Percentiles rank a stretch among this genome's conserved stretches.
Conservation (phyloP, 75 land plant genomes). For the Chamaecyparis obtusa region DNA sequence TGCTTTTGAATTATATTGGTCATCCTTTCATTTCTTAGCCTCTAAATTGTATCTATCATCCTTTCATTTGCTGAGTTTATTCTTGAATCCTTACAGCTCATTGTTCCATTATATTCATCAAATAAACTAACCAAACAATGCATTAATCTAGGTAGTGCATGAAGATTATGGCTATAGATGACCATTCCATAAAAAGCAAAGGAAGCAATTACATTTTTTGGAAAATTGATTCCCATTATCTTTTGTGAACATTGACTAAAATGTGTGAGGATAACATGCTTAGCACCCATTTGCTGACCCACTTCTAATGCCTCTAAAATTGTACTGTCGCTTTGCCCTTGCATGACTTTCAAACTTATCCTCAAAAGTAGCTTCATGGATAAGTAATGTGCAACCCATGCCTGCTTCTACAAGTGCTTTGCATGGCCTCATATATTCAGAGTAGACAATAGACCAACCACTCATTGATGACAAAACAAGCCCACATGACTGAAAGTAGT, state of each 20-base stretch:
- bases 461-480: constrained; percentile 17
- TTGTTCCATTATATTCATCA: neutral
- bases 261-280: constrained; percentile 31
- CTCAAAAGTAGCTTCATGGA: constrained; percentile 40
- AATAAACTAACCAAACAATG: constrained; percentile 9
- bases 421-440: constrained; percentile 36
- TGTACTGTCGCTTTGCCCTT: constrained; percentile 24
- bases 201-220: constrained; percentile 5
- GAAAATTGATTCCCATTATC: constrained; percentile 24
- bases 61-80: constrained; percentile 1
- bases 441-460: constrained; percentile 33
- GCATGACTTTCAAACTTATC: constrained; percentile 24
- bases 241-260: constrained; percentile 37
- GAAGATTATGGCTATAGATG: neutral
- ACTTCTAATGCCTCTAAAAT: constrained; percentile 30
- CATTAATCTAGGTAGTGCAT: neutral
- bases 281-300: constrained; percentile 22
- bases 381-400: constrained; percentile 31
- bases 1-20: neutral
- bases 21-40: constrained; percentile 1
- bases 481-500: constrained; percentile 33
- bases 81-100: neutral
- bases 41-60: neutral
- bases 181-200: constrained; percentile 42
- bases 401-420: constrained; percentile 24